Evolutionary conservation across 495 filamentous ascomycete species (phyloP).

Genomic region (Polyplosphaeria fusca): DNA sequence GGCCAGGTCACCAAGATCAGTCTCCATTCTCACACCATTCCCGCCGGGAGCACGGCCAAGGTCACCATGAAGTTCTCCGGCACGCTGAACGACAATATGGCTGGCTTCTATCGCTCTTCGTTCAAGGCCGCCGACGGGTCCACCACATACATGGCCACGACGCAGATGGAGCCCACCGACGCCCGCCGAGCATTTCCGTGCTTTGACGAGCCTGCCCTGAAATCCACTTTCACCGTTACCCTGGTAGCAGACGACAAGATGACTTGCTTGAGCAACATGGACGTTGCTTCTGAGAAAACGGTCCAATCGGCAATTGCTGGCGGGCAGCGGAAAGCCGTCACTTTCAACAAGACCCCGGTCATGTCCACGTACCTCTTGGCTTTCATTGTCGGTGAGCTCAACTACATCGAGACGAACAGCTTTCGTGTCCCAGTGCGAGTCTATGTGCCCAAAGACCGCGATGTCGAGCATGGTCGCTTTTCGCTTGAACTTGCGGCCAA

Average conservation of each 20-base stretch:
- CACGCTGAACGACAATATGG: constrained; percentile 73
- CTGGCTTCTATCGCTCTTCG: constrained; percentile 76
- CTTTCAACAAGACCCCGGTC: constrained; percentile 67
- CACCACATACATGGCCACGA: constrained; percentile 65
- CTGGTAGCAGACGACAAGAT: constrained; percentile 69
- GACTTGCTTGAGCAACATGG: constrained; percentile 80
- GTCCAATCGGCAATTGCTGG: constrained; percentile 53
- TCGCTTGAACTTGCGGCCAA: constrained; percentile 66
- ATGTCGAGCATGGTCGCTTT: constrained; percentile 66
- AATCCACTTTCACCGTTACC: constrained; percentile 70
- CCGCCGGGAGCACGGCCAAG: constrained; percentile 59
- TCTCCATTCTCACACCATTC: constrained; percentile 55
- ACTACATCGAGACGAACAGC: constrained; percentile 68
- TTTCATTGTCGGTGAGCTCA: constrained; percentile 73
- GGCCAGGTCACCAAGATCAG: constrained; percentile 62
- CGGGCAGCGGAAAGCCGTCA: constrained; percentile 64
- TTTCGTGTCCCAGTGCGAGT: constrained; percentile 74
- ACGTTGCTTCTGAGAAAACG: constrained; percentile 63
- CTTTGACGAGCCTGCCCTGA: constrained; percentile 74
- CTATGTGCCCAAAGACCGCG: constrained; percentile 60
- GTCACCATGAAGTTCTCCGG: constrained; percentile 67
- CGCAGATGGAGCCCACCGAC: constrained; percentile 82
- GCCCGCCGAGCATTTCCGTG: constrained; percentile 72
- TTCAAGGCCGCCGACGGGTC: constrained; percentile 64
- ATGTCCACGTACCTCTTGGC: constrained; percentile 80